Evolutionary conservation across 164 flowering plant genomes (phyloP), one percentile per base, ranked within the genome.

Genomic region (Liquidambar formosana): DNA sequence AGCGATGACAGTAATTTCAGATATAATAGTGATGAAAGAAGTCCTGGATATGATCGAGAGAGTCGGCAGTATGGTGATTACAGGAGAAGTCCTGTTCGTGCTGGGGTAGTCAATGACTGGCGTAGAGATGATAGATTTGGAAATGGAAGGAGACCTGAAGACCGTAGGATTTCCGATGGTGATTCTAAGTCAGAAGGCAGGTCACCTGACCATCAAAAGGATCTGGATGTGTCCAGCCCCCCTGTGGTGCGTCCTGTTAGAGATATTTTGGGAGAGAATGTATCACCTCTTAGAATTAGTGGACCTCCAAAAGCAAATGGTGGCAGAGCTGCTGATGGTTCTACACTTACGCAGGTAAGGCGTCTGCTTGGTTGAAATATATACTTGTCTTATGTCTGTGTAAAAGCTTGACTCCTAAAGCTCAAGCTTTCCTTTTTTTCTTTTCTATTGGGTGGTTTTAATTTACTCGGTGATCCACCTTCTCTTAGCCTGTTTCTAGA

Each of bases 71-170:
- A 71, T 78, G 75, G 83, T 76, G 83, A 83, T 72, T 70, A 76
- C 72, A 81, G 77, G 72, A 93, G 75, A 81, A 93, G 94, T 77
- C 94, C 97, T 73, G 82, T 71, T 52, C 91, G 85, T 38, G 73
- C 90, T 69, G 95, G 84, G 66, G 74, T 91, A 13, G 82, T 90
- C 28, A 95, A 89, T 88, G 96, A 96, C 72, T 88, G 98, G 91
- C 77, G 83, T 49, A 87, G 95, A 47, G 99, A 91, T 18, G 98
- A 95, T 81, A 90, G 93, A 78, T 91, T 89, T 85, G 86, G 90
- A 57, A 89, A 91, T 82, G 89, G 88, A n/a, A 84, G 84, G 75
- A 89, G 67, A 77, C 61, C 66, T 70, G 98, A 89, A 69, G 89
- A 86, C 48, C 82, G 74, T 53, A 77, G 79, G 71, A 69, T 64